Conservation (phyloP, 305 asterid species). For the Andrographis paniculata region DNA sequence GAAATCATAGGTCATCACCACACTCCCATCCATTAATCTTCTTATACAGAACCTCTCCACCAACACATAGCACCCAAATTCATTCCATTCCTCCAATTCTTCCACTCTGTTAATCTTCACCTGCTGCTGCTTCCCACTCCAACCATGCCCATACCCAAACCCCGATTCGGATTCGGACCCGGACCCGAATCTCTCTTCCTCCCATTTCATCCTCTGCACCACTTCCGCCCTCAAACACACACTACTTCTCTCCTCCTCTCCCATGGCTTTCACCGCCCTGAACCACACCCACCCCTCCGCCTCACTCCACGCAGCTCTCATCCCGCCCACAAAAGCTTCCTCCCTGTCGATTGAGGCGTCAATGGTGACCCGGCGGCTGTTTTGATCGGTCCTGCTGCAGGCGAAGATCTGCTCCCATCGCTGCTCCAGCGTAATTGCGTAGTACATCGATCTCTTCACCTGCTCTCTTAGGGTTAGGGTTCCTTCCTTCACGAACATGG, state of each 20-base stretch:
- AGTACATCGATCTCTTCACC: constrained; percentile 35
- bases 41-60: constrained; percentile 53
- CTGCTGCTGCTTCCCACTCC: constrained; percentile 20
- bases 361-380: constrained; percentile 19
- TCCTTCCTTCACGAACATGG: constrained; percentile 47
- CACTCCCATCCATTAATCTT: constrained; percentile 49
- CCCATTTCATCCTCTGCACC: constrained; percentile 60
- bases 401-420: constrained; percentile 52
- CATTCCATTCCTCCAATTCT: constrained; percentile 30
- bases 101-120: constrained; percentile 30
- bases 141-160: too few species aligned
- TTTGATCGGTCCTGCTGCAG: constrained; percentile 11
- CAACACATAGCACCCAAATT: constrained; percentile 47
- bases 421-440: constrained; percentile 48
- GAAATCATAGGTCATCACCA: constrained; percentile 37
- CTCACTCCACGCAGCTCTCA: constrained; percentile 33
- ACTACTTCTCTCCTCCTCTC: constrained; percentile 14
- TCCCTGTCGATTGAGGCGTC: constrained; percentile 35
- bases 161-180: too few species aligned
- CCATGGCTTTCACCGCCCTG: constrained; percentile 2
- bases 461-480: constrained; percentile 26
- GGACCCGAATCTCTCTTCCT: constrained; percentile 41
- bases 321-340: constrained; percentile 30
- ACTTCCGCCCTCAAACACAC: constrained; percentile 52
- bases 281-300: constrained; percentile 40